Base-by-base conservation (phyloP, 495 filamentous ascomycete genomes). In the Echria macrotheca region DNA sequence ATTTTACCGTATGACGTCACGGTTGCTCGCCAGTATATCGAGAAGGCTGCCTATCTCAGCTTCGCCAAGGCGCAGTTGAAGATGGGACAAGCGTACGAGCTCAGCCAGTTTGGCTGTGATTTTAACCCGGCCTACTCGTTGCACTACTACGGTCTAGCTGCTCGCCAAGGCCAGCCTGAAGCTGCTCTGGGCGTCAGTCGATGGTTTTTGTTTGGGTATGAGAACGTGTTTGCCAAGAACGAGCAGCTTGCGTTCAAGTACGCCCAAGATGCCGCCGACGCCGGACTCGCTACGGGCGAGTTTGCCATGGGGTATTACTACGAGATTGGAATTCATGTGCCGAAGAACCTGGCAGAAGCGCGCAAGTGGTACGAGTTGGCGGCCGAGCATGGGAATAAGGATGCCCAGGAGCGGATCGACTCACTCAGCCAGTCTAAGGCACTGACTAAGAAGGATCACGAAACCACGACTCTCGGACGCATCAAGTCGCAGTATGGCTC, bases 301-400 rank as follows among this genome's bases (percentile, higher is more conserved):
- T 98, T 98, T 56, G 93, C 94, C 35, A 80, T 98, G 75, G 93
- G 93, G 4, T 98, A 98, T 65, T 98, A 96, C 67, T 84, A 91
- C 65, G 93, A 98, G 66, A 91, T 98, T 53, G 93, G 93, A 49
- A 89, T 97, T 59, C 85, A 86, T 59, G 86, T 91, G 15, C 77
- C 76, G 2, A 82, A 85, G 22, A 84, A 96, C 61, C 70, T 96
- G 32, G 80, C 82, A 53, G 86, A 93, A 66, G 93, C 93, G 4
- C 75, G 84, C 52, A 81, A 70, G 50, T 98, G 93, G 93, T 98
- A 98, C 62, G 79, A 86, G 52, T 85, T 88, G 62, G 90, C 93
- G 15, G 85, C 89, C 14, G 83, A 86, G 33, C 88, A 90, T 63
- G 94, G 91, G 29, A 97, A 96, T 58, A 86, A 88, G 57, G 93